These are phyloP conservation scores for Phytophthora podocarpi DNA, from an alignment of 352 stramenopile genomes.

Conservation along the genomic window DNA sequence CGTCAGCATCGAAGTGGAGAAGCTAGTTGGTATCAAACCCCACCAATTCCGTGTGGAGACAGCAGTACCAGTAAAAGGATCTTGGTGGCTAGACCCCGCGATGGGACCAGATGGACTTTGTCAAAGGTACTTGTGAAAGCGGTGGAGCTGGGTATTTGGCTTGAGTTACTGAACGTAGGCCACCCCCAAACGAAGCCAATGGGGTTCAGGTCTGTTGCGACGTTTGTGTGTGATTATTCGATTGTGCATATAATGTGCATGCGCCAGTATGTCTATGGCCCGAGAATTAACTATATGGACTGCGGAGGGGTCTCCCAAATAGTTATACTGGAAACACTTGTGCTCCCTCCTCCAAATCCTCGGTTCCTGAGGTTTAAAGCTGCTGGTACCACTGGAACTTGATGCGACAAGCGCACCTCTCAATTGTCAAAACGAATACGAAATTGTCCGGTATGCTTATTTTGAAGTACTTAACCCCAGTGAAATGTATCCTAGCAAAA, in stretches of 20 bases:
- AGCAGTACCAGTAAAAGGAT: constrained; percentile 16
- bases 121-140: constrained; percentile 38
- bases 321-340: too few species aligned
- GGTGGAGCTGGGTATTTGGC: constrained; percentile 69
- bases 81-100: constrained; percentile 11
- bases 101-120: constrained; percentile 15
- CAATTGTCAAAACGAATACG: too few species aligned
- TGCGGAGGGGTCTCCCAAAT: too few species aligned
- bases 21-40: constrained; percentile 1
- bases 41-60: constrained; percentile 3
- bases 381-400: too few species aligned
- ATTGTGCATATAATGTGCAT: constrained; percentile 55
- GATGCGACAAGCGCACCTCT: too few species aligned
- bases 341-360: too few species aligned
- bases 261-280: constrained; percentile 58
- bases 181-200: constrained; percentile 61
- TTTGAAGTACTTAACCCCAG: too few species aligned
- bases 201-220: constrained; percentile 53
- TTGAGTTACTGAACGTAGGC: constrained; percentile 79
- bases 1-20: constrained; percentile 22
- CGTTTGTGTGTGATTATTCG: constrained; percentile 80
- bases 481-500: too few species aligned
- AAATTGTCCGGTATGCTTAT: too few species aligned
- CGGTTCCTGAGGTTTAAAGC: too few species aligned
- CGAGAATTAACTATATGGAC: constrained; percentile 46